Evolutionary conservation across 2,329 filamentous ascomycete genomes (phyloP), one percentile per base, ranked within the genome.

Genomic region (Davidsoniella australis): DNA sequence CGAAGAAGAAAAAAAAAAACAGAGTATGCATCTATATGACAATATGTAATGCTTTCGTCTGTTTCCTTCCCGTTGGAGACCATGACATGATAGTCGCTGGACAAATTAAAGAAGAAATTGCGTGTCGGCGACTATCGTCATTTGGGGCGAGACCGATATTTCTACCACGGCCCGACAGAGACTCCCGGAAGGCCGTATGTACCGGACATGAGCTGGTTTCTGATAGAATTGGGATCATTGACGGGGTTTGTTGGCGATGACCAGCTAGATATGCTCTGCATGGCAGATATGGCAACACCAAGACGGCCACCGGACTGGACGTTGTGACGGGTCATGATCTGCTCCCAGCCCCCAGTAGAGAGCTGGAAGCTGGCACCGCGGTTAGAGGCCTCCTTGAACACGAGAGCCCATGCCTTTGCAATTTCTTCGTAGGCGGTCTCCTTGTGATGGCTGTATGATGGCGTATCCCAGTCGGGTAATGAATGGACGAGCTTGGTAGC

Each of bases 401-500:
- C 89, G 56, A 93, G 64, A 14, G 85, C 80, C 91, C 91, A 98
- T 1, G 91, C 91, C 59, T 82, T 86, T 23, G 85, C 82, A 55
- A 98, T 88, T 61, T 96, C 91, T 59, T 98, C 89, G 61, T 98
- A 98, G 5, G 89, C 88, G 55, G 86, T 86, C 56, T 94, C 82
- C 64, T 95, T 95, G 68, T 94, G 85, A 58, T 94, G 76, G 56
- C 88, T 88, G 66, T 95, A 83, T 54, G 85, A 78, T 53, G 82
- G 83, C 41, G 80, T 85, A 57, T 91, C 84, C 87, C 88, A 98
- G 59, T 94, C 77, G 2, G 91, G 91, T 41, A 98, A 71, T 38
- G 80, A 73, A 63, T 98, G 88, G 50, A 96, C 83, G 50, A 96
- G 77, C 56, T 89, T 80, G 29, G 91, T 98, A 52, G 84, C 89